Conservation (phyloP, 2,329 filamentous ascomycete species). For the Ophioceras dolichostomum region DNA sequence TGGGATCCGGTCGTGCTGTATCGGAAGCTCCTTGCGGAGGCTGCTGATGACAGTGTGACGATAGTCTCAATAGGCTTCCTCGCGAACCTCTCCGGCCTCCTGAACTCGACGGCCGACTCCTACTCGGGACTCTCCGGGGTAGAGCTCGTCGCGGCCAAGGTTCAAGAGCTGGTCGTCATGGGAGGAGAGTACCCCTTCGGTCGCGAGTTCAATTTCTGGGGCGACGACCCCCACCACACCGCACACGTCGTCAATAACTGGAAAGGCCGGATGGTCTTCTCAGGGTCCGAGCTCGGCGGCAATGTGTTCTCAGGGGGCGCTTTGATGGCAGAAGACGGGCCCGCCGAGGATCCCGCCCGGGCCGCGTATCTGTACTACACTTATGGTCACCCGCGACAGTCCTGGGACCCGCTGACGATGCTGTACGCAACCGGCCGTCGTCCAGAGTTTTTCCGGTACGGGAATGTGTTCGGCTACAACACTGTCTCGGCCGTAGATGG, state of each 20-base stretch:
- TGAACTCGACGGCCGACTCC: slow-evolving; percentile 28
- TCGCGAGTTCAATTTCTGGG: slow-evolving; percentile 35
- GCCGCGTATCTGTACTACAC: slow-evolving; percentile 27
- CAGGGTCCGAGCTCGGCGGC: slow-evolving; percentile 29
- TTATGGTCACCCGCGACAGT: slow-evolving; percentile 13
- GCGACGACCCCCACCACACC: slow-evolving; percentile 21
- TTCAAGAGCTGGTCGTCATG: slow-evolving; percentile 37
- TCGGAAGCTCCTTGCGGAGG: slow-evolving; percentile 25
- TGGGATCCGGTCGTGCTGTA: slow-evolving; percentile 31
- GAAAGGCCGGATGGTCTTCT: slow-evolving; percentile 25
- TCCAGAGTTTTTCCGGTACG: slow-evolving; percentile 21
- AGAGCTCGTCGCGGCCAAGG: slow-evolving; percentile 28
- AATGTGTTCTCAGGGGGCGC: slow-evolving; percentile 24
- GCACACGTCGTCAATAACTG: slow-evolving; percentile 33
- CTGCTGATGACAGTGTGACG: slow-evolving; percentile 27
- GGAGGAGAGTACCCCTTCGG: slow-evolving; percentile 35
- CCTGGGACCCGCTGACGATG: slow-evolving; percentile 29
- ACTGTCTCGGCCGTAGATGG: slow-evolving; percentile 22
- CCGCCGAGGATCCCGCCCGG: slow-evolving; percentile 19
- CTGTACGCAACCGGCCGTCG: slow-evolving; percentile 25
- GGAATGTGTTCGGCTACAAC: slow-evolving; percentile 26
- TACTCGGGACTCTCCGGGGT: slow-evolving; percentile 24
- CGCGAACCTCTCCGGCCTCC: slow-evolving; percentile 30
- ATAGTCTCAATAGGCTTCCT: slow-evolving; percentile 32
- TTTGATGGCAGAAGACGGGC: slow-evolving; percentile 19